These are phyloP conservation scores for Carex scoparia DNA, from an alignment of 176 grass and related monocot species.

Conservation along the genomic window DNA sequence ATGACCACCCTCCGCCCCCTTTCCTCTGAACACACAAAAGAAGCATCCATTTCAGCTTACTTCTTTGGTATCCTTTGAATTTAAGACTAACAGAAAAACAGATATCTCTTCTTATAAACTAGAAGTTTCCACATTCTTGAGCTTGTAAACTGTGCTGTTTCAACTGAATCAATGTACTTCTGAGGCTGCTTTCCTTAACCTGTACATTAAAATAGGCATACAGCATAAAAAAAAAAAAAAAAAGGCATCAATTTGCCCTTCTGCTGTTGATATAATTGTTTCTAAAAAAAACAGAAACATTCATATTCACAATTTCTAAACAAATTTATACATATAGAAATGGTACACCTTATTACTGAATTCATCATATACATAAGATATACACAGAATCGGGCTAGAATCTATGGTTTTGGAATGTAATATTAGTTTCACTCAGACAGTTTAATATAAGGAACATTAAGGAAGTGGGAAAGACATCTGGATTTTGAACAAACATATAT, in stretches of 20 bases:
- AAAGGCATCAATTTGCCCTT: neutral
- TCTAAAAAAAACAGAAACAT: neutral
- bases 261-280: neutral
- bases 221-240: neutral
- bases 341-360: no score
- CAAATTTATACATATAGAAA: neutral
- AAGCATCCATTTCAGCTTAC: neutral
- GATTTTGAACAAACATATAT: neutral
- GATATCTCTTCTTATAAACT: neutral
- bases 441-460: neutral
- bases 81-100: neutral
- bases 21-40: neutral
- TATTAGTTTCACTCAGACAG: neutral
- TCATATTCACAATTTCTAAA: neutral
- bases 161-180: slow-evolving; percentile 50
- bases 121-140: neutral
- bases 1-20: neutral
- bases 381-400: neutral
- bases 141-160: slow-evolving; percentile 23
- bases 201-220: slow-evolving; percentile 18
- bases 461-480: neutral
- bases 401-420: neutral
- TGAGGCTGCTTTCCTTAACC: slow-evolving; percentile 74
- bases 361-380: neutral
- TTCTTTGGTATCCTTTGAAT: neutral